A percentile compares a stretch with the other conserved stretches of the same genome.
These are phyloP conservation scores for Fusarium hostae DNA, from an alignment of 2,329 filamentous ascomycete genomes.

Conservation along the genomic window DNA sequence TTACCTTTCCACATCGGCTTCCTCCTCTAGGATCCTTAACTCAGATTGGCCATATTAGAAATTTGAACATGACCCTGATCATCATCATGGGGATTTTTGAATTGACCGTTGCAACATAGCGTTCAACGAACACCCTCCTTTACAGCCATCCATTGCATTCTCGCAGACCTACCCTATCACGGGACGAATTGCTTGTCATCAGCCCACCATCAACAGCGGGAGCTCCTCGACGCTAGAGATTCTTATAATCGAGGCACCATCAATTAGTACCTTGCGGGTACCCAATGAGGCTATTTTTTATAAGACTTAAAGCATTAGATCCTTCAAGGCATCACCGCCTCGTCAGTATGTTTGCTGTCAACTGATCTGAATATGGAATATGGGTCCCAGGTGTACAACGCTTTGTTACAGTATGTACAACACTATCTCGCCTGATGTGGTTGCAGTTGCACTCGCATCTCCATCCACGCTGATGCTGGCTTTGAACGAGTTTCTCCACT, in stretches of 20 bases:
- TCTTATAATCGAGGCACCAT: not conserved
- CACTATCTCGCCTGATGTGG: constrained; percentile 25
- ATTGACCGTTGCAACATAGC: constrained; percentile 20
- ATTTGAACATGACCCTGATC: constrained; percentile 22
- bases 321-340: not conserved
- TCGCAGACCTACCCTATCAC: constrained; percentile 14
- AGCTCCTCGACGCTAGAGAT: not conserved
- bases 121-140: constrained; percentile 16
- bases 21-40: not conserved
- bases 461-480: constrained; percentile 8
- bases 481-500: constrained; percentile 26
- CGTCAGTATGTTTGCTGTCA: not conserved
- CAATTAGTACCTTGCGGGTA: constrained; percentile 8
- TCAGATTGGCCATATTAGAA: constrained; percentile 3
- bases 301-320: not conserved
- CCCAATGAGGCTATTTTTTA: constrained; percentile 11
- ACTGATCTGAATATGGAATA: not conserved
- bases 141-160: not conserved
- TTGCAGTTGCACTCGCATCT: constrained; percentile 31
- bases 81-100: constrained; percentile 30
- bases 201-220: constrained; percentile 14
- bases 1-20: not conserved
- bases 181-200: constrained; percentile 11
- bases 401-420: constrained; percentile 7
- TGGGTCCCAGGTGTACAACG: not conserved